Conservation (phyloP, 2,329 filamentous ascomycete species). For the Daldinia sp. region DNA sequence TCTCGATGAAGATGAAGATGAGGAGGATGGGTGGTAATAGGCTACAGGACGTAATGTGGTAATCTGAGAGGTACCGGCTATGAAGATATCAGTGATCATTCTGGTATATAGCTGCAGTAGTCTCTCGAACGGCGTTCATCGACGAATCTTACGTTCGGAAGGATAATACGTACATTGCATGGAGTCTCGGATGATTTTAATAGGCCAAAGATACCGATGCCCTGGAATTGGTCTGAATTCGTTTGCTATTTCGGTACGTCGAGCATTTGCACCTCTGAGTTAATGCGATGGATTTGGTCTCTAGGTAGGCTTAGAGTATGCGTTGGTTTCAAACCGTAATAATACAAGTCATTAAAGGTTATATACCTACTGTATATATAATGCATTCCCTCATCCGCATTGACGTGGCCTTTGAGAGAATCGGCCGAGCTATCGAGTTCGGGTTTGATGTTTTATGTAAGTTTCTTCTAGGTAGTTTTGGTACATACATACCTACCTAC, state of each 20-base stretch:
- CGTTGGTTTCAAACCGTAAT: not conserved
- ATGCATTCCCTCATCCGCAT: not conserved
- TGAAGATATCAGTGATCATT: not conserved
- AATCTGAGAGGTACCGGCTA: not conserved
- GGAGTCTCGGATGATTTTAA: not conserved
- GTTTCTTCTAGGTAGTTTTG: no score
- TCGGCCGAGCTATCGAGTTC: no score
- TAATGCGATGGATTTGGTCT: not conserved
- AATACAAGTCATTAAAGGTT: not conserved
- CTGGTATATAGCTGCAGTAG: not conserved
- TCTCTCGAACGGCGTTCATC: not conserved
- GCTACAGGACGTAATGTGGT: not conserved
- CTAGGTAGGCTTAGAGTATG: not conserved
- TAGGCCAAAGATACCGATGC: not conserved
- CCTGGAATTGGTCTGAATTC: not conserved
- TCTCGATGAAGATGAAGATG: constrained; percentile 26
- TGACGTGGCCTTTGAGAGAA: not conserved
- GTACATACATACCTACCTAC: no score
- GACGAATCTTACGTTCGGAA: not conserved
- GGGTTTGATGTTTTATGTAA: no score
- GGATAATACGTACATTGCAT: not conserved
- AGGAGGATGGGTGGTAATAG: constrained; percentile 34
- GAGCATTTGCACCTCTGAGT: not conserved
- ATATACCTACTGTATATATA: not conserved
- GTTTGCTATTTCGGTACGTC: not conserved